Evolutionary conservation across 768 basidiomycete species (phyloP), one percentile per base, ranked within the genome.

Genomic region (Crassisporium funariophilum): DNA sequence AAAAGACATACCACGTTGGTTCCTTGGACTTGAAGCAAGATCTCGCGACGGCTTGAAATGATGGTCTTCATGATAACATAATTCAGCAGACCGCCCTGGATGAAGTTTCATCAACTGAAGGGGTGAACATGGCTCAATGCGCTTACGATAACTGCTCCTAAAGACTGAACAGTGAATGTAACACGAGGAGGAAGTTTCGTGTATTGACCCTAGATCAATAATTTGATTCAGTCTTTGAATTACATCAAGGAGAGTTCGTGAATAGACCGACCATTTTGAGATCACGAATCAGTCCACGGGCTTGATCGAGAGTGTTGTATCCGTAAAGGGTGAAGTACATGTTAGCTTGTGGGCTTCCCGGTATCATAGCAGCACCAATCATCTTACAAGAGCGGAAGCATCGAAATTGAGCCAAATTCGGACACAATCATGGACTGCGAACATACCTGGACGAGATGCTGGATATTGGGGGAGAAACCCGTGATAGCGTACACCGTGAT

Each of bases 131-230:
- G n/a, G 23, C 55, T n/a, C n/a, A n/a, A n/a, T n/a, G n/a, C n/a
- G n/a, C 72, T 50, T 43, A 78, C 83, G 24, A 85, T 64, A 33
- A 86, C 62, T 5, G 81, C 78, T 1, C 84, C 83, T 35, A 75
- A 43, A 23, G 69, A 72, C 56, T 84, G 83, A 5, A 80, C 79
- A 15, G 74, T 70, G 62, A 86, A 85, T 2, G 83, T 79, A 24
- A 76, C 76, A 7, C 82, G 79, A 36, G 84, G 84, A 29, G 83
- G 81, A 33, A 86, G 72, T 65, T 85, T 85, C 17, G 75, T 73
- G 55, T 75, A 69, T 58, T 74, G 73, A 24, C 67, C 71, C 58
- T 62, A 29, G 11, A 21, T n/a, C n/a, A n/a, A n/a, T n/a, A n/a
- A n/a, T 33, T 23, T 15, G n/a, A 3, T n/a, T n/a, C n/a, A n/a